Base-by-base conservation (phyloP, 345 rosid genomes). In the Linum lewisii region DNA sequence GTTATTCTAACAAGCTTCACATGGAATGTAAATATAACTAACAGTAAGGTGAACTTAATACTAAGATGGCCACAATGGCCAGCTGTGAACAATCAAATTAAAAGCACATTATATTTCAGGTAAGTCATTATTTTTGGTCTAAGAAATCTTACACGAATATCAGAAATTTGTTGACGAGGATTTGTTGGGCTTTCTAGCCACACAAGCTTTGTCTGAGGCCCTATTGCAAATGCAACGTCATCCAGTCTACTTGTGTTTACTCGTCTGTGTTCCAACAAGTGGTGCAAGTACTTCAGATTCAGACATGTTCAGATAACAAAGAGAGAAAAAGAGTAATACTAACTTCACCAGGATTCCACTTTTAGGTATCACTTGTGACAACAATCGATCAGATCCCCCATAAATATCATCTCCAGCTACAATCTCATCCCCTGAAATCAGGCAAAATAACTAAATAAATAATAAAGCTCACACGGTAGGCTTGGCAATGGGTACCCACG, bases 181-280 rank as follows among this genome's bases (percentile, higher is more conserved):
- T 87, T 90, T 42, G 97, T 87, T 24, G 96, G 97, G 77, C 94
- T 87, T 76, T 87, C 96, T 60, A 90, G 66, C 96, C 94, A 87
- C 58, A 90, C 89, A 65, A 90, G 94, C 78, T 87, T 90, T 69
- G 97, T 87, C 50, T 2, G 54, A 25, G 97, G 85, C 58, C 89
- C 79, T 77, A 87, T 75, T 36, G 84, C 85, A 72, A 92, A 82
- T 62, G 84, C 84, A 69, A 89, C 90, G 77, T 87, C 92, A 18
- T 69, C 79, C 58, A 85, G 69, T 62, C 78, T 72, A 69, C 80
- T 75, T 37, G 92, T 82, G 75, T 93, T 85, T 51, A 87, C 88
- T 68, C 95, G 94, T 66, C 99, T 93, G 59, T 64, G 73, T 63
- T 42, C 0, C 47, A 42, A 42, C 47, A 42, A 66, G 64, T 38